Percentiles rank a stretch among this genome's conserved stretches.
These are phyloP conservation scores for Mycena amicta DNA, from an alignment of 768 basidiomycete genomes.

Conservation along the genomic window DNA sequence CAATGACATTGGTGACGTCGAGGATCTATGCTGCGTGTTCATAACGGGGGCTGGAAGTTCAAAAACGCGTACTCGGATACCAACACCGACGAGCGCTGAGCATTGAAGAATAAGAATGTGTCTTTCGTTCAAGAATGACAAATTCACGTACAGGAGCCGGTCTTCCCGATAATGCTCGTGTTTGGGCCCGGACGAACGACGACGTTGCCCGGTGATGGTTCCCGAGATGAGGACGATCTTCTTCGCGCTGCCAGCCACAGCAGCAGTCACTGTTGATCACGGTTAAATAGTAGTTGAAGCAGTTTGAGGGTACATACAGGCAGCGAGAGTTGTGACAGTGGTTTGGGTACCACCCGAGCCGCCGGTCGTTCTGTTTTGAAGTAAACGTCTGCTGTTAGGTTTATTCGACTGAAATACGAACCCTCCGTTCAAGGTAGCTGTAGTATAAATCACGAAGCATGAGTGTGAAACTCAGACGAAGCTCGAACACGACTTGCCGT, in stretches of 20 bases:
- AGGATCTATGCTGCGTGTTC: conserved; percentile 24
- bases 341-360: conserved; percentile 46
- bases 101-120: not conserved
- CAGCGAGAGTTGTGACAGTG: conserved; percentile 45
- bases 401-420: conserved; percentile 6
- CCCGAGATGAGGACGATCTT: conserved; percentile 50
- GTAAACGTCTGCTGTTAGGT: conserved; percentile 1
- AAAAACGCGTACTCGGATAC: conserved; percentile 35
- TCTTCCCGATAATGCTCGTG: conserved; percentile 44
- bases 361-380: conserved; percentile 39
- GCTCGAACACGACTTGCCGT: conserved; percentile 32
- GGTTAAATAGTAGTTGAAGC: not conserved
- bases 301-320: conserved; percentile 15
- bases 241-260: conserved; percentile 42
- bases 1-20: conserved; percentile 46
- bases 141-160: conserved; percentile 38
- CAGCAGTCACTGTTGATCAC: conserved; percentile 34
- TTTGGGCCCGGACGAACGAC: conserved; percentile 47
- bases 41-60: not conserved
- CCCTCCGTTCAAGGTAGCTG: conserved; percentile 27
- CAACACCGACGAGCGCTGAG: conserved; percentile 46
- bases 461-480: too few species aligned
- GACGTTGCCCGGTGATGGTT: conserved; percentile 44
- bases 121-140: not conserved
- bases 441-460: too few species aligned